Evolutionary conservation across 2,329 filamentous ascomycete genomes (phyloP), one percentile per base, ranked within the genome.

Genomic region (Tolypocladium pustulatum): DNA sequence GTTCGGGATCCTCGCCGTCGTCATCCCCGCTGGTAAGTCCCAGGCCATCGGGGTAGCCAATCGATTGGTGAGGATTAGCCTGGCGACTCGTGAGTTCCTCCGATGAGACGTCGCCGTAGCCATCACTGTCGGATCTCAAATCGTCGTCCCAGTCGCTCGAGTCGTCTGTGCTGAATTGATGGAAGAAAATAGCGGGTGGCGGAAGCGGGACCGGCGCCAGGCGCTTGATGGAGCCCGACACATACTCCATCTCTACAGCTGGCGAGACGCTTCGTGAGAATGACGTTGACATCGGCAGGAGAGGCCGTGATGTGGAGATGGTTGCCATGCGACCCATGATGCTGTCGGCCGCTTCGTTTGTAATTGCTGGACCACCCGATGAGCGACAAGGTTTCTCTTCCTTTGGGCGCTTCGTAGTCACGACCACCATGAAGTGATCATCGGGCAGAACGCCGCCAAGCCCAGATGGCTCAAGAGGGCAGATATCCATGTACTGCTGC

Each of bases 341-440:
- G 0, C 66, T 66, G 7, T 78, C 72, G 1, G 76, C 72, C 0
- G 66, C 69, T 8, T 71, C 70, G 5, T 68, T 69, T 0, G 66
- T 66, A 2, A 22, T 57, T 30, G 20, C 25, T n/a, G 32, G 58
- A 38, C 7, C 55, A 32, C 2, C 40, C 2, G 51, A 40, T 9
- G 46, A 4, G 15, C 25, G 37, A 17, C 4, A 38, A 7, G 17
- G 7, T 5, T 13, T n/a, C 32, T 72, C 67, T 15, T 64, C 61
- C 32, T 71, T 76, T 0, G 74, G 69, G 20, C 80, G 73, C 46
- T 71, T 75, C 0, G 81, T 84, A 2, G 75, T 75, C 2, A 86
- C 82, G 2, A 79, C 73, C 0, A 86, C 72, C 46, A 79, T 74
- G 60, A 87, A 87, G 61, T 87, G 84, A 61, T 87, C 85, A n/a